Base-by-base conservation (phyloP, 306 rosid genomes). In the Senna siamea region DNA sequence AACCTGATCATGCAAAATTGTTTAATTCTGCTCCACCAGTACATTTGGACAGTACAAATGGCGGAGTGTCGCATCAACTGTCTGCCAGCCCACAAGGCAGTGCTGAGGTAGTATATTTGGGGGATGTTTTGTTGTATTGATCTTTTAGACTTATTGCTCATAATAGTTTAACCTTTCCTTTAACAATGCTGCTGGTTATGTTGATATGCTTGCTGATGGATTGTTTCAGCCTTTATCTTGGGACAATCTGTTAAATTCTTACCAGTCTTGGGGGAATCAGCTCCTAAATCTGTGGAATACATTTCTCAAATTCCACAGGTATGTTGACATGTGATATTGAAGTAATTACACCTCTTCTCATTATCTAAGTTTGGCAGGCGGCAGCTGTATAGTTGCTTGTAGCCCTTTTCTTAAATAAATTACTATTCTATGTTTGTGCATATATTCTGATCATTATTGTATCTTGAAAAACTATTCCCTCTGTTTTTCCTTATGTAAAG, bases 301-400 rank as follows among this genome's bases (percentile, higher is more conserved):
- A 12, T 93, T 90, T 88, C 68, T 88, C 70, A 85, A 85, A 56
- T 90, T 93, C 79, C 98, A 90, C 74, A 90, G 98, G 98, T 93
- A 63, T 65, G 63, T 35, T 52, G 73, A 72, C 46, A 15, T 63
- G 37, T 75, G 8, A 63, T 55, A 63, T 22, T 64, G 5, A 48
- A 64, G 64, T 70, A 46, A n/a, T 70, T 47, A 56, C 58, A 62
- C 70, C 4, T 78, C 58, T 69, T 71, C 69, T 74, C 69, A 26
- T 54, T 66, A 54, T 48, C 66, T 20, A 26, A 69, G 13, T 46
- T 41, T 35, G 19, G n/a, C n/a, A 18, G 32, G 34, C 23, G 19
- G n/a, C n/a, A 18, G 32, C 26, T 52, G 6, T 44, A 17, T 15
- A 62, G 38, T 19, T 73, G 38, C 26, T 51, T 20, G 32, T 75